phyloP scores from a whole-genome alignment of 2,329 filamentous ascomycete genomes.

The Xylariaceae sp. region DNA sequence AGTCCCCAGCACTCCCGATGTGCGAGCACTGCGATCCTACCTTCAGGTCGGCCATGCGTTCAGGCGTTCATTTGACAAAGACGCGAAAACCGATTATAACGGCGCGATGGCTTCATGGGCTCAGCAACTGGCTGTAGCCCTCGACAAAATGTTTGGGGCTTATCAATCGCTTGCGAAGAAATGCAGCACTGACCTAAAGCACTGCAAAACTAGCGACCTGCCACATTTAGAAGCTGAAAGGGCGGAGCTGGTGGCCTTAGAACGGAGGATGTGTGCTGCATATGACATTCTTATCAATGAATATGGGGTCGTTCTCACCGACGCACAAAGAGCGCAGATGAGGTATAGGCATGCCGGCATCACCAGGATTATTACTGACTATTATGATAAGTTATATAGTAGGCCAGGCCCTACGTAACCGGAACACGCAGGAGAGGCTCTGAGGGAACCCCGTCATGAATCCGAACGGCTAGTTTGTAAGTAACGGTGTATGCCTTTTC shows the following conservation, averaged over 20 bases:
- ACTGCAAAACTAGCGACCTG: background rate
- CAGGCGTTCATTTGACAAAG: constrained; percentile 36
- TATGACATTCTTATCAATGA: constrained; percentile 25
- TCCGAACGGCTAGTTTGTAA: background rate
- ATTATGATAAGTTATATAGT: constrained; percentile 16
- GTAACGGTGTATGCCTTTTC: background rate
- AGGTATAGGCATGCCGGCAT: constrained; percentile 22
- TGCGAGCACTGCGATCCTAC: constrained; percentile 48
- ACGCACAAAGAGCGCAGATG: constrained; percentile 8
- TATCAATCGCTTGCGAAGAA: constrained; percentile 31
- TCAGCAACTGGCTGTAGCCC: constrained; percentile 44
- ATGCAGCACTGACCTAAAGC: constrained; percentile 5
- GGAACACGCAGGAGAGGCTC: background rate
- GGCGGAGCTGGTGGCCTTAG: constrained; percentile 25
- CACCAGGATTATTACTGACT: constrained; percentile 23
- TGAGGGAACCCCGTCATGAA: background rate
- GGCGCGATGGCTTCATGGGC: constrained; percentile 42
- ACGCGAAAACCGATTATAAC: constrained; percentile 28
- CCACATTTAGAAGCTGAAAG: constrained; percentile 6
- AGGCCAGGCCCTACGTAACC: background rate
- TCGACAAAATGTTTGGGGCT: constrained; percentile 47
- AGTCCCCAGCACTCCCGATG: constrained; percentile 42
- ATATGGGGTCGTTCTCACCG: constrained; percentile 14
- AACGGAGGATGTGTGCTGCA: constrained; percentile 29
- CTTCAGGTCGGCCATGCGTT: constrained; percentile 49